phyloP scores from a whole-genome alignment of 176 grass and related monocot genomes.

The Phragmites australis region DNA sequence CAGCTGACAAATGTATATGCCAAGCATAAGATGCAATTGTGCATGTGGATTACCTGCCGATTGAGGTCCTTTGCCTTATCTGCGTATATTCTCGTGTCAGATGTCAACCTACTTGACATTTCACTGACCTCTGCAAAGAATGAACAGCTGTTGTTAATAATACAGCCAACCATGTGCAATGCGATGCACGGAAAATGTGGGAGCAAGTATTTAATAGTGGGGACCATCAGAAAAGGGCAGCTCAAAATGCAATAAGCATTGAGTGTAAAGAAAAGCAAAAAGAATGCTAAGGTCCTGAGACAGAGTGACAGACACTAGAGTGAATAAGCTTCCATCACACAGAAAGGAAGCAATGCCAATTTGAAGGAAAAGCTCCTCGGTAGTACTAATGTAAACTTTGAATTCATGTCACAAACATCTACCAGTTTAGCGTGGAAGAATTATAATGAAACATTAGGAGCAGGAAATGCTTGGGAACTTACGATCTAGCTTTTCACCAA shows the following conservation, averaged over 20 bases:
- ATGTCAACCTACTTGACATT: conserved; percentile 86
- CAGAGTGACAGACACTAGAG: background rate
- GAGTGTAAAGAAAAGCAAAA: background rate
- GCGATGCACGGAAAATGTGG: background rate
- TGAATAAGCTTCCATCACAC: background rate
- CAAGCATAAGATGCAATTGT: conserved; percentile 3
- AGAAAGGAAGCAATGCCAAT: background rate
- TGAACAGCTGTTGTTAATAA: conserved; percentile 25
- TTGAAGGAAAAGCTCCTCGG: background rate
- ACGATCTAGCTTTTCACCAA: conserved; percentile 96
- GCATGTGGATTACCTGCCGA: conserved; percentile 62
- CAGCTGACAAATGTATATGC: background rate
- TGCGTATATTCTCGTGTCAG: conserved; percentile 86
- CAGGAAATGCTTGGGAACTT: conserved; percentile 41
- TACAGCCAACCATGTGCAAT: background rate
- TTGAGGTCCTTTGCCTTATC: conserved; percentile 96
- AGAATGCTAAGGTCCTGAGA: background rate
- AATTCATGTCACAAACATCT: conserved; percentile 12
- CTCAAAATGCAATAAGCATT: background rate
- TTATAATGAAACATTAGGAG: conserved; percentile 17
- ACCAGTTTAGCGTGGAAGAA: background rate
- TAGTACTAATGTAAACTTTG: background rate
- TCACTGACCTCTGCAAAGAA: conserved; percentile 84
- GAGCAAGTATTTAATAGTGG: background rate
- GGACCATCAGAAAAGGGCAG: background rate